Evolutionary conservation across 768 basidiomycete species (phyloP).

Genomic region (Kondoa malvinella): DNA sequence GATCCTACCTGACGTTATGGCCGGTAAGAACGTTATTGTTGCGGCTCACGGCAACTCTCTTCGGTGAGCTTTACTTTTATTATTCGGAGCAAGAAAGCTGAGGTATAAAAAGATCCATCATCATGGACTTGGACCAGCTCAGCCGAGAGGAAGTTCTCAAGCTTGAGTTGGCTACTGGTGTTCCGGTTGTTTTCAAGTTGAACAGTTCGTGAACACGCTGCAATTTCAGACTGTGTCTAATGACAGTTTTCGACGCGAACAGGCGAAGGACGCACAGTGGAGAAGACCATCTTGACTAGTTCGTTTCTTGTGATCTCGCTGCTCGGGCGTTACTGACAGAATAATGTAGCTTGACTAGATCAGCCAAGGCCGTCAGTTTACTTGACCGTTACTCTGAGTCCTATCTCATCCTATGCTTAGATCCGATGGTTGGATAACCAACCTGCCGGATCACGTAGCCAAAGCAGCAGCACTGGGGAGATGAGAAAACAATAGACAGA

Average conservation of each 20-base stretch:
- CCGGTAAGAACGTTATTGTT: slow-evolving; percentile 27
- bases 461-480: background rate
- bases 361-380: background rate
- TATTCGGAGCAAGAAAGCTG: background rate
- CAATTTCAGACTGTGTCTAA: background rate
- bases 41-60: slow-evolving; percentile 29
- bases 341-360: background rate
- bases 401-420: background rate
- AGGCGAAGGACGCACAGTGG: background rate
- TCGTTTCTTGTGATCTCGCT: background rate
- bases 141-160: slow-evolving; percentile 24
- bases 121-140: slow-evolving; percentile 26
- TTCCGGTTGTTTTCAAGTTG: slow-evolving; percentile 27
- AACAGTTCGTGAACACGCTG: background rate
- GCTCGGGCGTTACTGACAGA: background rate
- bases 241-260: background rate
- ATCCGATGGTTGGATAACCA: background rate
- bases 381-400: background rate
- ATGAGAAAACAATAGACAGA: background rate
- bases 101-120: slow-evolving; percentile 13
- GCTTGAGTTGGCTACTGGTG: slow-evolving; percentile 21
- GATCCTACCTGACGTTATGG: slow-evolving; percentile 22
- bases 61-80: slow-evolving; percentile 1
- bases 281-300: slow-evolving; percentile 5
- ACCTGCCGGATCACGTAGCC: background rate